These are phyloP conservation scores for Euphrasia confusa DNA, from an alignment of 257 asterid genomes.

Conservation along the genomic window DNA sequence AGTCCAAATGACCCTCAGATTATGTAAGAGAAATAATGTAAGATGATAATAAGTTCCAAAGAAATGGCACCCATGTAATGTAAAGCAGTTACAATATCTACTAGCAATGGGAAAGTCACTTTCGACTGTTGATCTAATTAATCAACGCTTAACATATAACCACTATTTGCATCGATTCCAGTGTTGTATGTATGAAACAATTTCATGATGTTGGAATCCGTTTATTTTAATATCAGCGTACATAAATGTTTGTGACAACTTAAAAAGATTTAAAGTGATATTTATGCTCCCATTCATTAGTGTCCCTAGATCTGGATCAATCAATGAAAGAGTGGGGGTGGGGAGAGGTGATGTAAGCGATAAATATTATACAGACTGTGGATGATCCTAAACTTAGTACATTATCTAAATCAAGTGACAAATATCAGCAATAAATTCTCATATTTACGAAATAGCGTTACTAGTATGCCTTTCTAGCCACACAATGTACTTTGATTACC, in stretches of 20 bases:
- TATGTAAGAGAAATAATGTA: conserved; percentile 11
- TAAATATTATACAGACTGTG: no score
- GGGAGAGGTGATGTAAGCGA: no score
- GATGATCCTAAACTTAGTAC: no score
- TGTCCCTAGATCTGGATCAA: no score
- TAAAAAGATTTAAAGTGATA: neutral
- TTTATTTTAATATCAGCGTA: neutral
- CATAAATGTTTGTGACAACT: neutral
- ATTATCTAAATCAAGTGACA: no score
- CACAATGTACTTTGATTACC: no score
- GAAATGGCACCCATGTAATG: neutral
- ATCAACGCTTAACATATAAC: conserved; percentile 1
- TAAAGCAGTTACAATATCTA: neutral
- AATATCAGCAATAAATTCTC: no score
- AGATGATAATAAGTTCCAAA: conserved; percentile 13
- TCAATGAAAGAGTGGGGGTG: no score
- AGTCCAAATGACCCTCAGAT: conserved; percentile 13
- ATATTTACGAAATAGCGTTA: no score
- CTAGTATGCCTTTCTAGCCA: no score
- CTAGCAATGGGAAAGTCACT: neutral
- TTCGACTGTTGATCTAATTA: conserved; percentile 4
- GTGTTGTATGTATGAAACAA: neutral
- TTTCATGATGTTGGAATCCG: conserved; percentile 1
- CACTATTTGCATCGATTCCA: no score
- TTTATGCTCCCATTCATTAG: neutral